A percentile compares a stretch with the other conserved stretches of the same genome.
Evolutionary conservation across 805 yeast genomes (phyloP).

Genomic region (Priceomyces medius): DNA sequence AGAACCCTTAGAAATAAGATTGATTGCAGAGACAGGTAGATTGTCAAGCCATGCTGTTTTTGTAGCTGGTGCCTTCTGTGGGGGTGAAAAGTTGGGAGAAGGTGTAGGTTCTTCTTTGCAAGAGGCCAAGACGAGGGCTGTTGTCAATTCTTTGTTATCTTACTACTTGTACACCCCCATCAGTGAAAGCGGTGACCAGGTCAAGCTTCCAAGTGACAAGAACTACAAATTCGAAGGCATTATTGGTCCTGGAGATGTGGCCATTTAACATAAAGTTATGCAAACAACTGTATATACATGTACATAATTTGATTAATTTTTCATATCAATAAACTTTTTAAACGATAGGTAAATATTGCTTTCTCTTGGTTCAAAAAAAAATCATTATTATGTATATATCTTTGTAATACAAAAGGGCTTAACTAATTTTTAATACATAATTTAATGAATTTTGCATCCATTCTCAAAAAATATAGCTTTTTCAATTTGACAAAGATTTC

Average conservation of each 20-base stretch:
- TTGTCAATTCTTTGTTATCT: constrained; percentile 83
- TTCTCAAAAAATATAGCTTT: no score
- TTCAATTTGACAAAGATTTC: no score
- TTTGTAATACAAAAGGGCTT: no score
- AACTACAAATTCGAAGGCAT: constrained; percentile 40
- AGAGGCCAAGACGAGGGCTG: constrained; percentile 92
- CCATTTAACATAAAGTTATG: constrained; percentile 25
- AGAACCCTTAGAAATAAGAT: constrained; percentile 69
- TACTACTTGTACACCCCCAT: constrained; percentile 91
- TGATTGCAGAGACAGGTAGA: constrained; percentile 93
- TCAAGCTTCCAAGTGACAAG: constrained; percentile 61
- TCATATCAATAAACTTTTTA: background rate
- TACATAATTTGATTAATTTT: constrained; percentile 3
- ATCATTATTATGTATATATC: no score
- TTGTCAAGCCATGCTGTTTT: constrained; percentile 77
- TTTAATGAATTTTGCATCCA: constrained; percentile 3
- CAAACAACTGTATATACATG: constrained; percentile 12
- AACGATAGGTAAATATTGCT: no score
- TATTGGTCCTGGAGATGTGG: constrained; percentile 45
- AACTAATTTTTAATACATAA: no score
- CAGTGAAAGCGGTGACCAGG: constrained; percentile 38
- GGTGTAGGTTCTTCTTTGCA: constrained; percentile 88
- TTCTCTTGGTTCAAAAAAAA: no score
- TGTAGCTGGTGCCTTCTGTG: constrained; percentile 89
- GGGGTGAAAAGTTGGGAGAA: constrained; percentile 81